Evolutionary conservation across 73 alveolate genomes (phyloP).

Genomic region (Paramecium sonneborni): DNA sequence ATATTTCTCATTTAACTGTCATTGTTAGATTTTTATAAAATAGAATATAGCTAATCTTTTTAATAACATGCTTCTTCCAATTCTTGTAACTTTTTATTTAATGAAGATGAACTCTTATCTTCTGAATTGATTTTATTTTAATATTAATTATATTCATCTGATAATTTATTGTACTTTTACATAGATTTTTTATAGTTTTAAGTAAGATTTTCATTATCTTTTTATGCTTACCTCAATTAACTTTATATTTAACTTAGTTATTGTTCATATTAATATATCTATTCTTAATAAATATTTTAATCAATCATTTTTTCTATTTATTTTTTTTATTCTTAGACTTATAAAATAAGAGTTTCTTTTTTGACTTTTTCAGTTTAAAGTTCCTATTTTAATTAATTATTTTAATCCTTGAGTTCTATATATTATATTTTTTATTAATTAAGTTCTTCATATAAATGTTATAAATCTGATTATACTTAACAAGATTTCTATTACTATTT

Average conservation of each 20-base stretch:
- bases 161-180: slow-evolving; percentile 5
- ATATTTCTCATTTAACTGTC: background rate
- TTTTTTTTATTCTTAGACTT: background rate
- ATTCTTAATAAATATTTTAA: background rate
- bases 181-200: background rate
- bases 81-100: background rate
- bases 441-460: background rate
- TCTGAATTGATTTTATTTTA: background rate
- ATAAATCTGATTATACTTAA: background rate
- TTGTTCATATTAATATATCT: background rate
- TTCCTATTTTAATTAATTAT: background rate
- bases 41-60: background rate
- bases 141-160: background rate
- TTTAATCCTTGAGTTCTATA: background rate
- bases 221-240: background rate
- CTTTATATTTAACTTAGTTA: background rate
- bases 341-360: background rate
- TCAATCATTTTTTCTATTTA: background rate
- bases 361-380: background rate
- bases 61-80: background rate
- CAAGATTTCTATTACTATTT: background rate
- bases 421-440: background rate
- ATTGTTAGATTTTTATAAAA: background rate
- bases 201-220: background rate
- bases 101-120: background rate